Evolutionary conservation across 2,329 filamentous ascomycete genomes (phyloP).

Genomic region (Mycogone perniciosa): DNA sequence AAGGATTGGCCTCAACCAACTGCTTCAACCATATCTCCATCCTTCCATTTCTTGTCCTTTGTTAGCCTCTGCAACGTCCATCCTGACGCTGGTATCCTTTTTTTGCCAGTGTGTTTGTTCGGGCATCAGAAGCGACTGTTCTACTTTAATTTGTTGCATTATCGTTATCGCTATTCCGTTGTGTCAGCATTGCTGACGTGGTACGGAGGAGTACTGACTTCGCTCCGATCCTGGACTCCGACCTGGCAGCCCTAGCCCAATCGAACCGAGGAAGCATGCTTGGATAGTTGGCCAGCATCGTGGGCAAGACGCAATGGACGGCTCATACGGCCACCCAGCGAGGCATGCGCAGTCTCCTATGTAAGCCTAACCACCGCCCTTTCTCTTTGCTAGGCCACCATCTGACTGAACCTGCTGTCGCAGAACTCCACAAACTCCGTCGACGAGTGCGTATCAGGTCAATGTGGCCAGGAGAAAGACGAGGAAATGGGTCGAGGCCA

Average conservation of each 20-base stretch:
- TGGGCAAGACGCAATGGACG: conserved; percentile 12
- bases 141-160: no score
- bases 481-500: conserved; percentile 91
- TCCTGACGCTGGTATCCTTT: no score
- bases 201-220: no score
- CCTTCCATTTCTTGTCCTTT: background rate
- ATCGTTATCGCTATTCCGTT: no score
- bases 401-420: conserved; percentile 2
- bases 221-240: no score
- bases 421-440: conserved; percentile 27
- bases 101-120: no score
- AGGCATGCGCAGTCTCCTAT: conserved; percentile 10
- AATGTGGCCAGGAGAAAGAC: conserved; percentile 88
- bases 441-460: conserved; percentile 56
- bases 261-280: conserved; percentile 8
- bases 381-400: background rate
- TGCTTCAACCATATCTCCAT: background rate
- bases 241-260: no score
- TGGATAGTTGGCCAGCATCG: conserved; percentile 1
- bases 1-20: background rate
- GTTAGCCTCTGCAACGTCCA: no score
- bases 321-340: conserved; percentile 9
- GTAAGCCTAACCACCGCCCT: conserved; percentile 2
- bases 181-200: no score
- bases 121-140: no score